Evolutionary conservation across 2,329 filamentous ascomycete genomes (phyloP), one percentile per base, ranked within the genome.

Genomic region (Paracoccidioides lutzii): DNA sequence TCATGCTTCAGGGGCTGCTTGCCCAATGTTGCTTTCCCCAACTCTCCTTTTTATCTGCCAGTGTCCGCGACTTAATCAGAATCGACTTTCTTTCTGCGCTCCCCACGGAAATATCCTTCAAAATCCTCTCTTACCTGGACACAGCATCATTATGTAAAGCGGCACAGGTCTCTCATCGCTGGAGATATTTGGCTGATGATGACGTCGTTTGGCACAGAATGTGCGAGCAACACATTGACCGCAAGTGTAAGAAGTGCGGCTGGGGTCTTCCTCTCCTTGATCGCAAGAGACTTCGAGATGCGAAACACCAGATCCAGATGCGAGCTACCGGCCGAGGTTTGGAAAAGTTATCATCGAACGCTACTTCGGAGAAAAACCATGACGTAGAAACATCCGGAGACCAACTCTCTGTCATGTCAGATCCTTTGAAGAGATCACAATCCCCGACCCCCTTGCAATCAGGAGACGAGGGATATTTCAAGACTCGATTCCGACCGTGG

Each of bases 1-100:
- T 98, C 58, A 97, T 98, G 88, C 80, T 98, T 6, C 90, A 95
- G 69, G 93, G 93, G 62, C 91, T 98, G 64, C 84, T 98, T 59
- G 87, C 91, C 0, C 90, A 97, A 70, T 97, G 91, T 71, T 98
- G 93, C 74, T 97, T 98, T 66, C 91, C 93, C 1, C 93, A 98
- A 66, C 81, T 98, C 5, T 97, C 93, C 37, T 90, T 88, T 62
- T 85, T 98, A 56, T 93, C 91, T 1, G 84, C 88, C 59, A 88
- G 90, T 61, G 88, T 98, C 48, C 86, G 89, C 60, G 90, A 97
- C 61, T 85, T 97, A 59, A 90, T 98, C 66, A 93, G 95, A 71
- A 97, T 98, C 73, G 93, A 98, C 73, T 98, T 97, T 68, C 76
- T 98, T 52, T 82, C 86, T 38, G 90, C 91, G 5, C 78, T 98